Evolutionary conservation across 2,329 filamentous ascomycete genomes (phyloP).

Genomic region (Tothia fuscella): DNA sequence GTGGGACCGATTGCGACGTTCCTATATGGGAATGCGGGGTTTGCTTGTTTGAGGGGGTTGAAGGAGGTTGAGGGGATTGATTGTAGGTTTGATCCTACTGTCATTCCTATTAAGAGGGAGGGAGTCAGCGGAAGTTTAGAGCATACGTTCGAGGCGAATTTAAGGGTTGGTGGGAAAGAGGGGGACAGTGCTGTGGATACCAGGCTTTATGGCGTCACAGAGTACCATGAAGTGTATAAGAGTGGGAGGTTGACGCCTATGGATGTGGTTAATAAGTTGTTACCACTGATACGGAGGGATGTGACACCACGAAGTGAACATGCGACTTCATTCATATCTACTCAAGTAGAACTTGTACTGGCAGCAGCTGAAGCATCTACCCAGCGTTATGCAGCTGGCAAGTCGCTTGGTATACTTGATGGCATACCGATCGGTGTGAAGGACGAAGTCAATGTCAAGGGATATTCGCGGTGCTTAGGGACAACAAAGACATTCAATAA

Average conservation of each 20-base stretch:
- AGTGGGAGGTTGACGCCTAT: conserved; percentile 59
- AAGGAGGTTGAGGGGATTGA: conserved; percentile 42
- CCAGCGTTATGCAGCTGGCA: conserved; percentile 55
- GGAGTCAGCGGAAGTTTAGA: conserved; percentile 12
- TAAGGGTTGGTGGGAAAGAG: background rate
- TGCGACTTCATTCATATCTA: conserved; percentile 61
- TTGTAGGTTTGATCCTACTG: conserved; percentile 45
- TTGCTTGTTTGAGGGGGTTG: conserved; percentile 44
- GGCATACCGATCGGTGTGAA: conserved; percentile 77
- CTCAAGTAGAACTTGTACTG: conserved; percentile 49
- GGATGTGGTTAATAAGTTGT: conserved; percentile 56
- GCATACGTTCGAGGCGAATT: conserved; percentile 7
- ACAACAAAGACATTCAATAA: conserved; percentile 47
- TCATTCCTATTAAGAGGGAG: conserved; percentile 32
- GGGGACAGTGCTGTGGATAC: background rate
- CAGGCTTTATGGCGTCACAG: conserved; percentile 50
- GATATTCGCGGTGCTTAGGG: conserved; percentile 56
- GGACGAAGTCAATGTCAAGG: conserved; percentile 62
- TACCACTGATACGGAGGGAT: conserved; percentile 57
- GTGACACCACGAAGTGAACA: conserved; percentile 42
- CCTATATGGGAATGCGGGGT: conserved; percentile 63
- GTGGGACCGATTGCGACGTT: conserved; percentile 49
- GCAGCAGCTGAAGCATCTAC: conserved; percentile 63
- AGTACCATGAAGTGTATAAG: conserved; percentile 67
- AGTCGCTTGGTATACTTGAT: conserved; percentile 58